phyloP scores from a whole-genome alignment of 2,329 filamentous ascomycete genomes.

The Colletotrichum sp. region DNA sequence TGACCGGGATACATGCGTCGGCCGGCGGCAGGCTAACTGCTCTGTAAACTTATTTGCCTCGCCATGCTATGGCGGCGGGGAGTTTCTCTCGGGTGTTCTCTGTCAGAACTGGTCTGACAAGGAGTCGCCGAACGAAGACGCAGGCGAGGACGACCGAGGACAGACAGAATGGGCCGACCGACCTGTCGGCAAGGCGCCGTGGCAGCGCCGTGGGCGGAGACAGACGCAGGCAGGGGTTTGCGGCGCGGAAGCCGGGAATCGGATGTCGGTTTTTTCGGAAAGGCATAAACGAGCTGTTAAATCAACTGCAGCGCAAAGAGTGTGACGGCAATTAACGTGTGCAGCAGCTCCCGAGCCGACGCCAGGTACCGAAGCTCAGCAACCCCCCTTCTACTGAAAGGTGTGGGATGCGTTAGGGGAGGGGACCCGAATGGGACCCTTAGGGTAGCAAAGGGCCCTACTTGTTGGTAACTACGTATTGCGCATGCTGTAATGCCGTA shows the following conservation, averaged over 20 bases:
- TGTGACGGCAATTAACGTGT: background rate
- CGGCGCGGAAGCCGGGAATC: slow-evolving; percentile 6
- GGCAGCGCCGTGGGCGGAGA: background rate
- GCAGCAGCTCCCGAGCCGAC: background rate
- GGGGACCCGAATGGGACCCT: background rate
- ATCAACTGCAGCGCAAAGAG: background rate
- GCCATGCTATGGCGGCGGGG: background rate
- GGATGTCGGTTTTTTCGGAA: background rate
- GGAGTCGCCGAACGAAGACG: background rate
- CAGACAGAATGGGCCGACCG: background rate
- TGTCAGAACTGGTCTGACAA: background rate
- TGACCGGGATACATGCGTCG: background rate
- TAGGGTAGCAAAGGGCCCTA: background rate
- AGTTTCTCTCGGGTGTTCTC: background rate
- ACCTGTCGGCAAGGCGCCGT: background rate
- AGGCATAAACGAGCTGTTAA: background rate
- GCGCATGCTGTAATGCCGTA: background rate
- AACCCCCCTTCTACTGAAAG: background rate
- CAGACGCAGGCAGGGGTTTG: background rate
- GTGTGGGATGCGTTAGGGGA: background rate
- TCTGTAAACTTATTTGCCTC: background rate
- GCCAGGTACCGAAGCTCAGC: background rate
- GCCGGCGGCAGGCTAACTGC: background rate
- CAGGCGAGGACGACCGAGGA: background rate
- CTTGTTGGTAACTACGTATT: background rate